Percentiles rank a stretch among this genome's conserved stretches.
Conservation (phyloP, 1,284 basidiomycete genomes). For the Boletellus deceptivus region DNA sequence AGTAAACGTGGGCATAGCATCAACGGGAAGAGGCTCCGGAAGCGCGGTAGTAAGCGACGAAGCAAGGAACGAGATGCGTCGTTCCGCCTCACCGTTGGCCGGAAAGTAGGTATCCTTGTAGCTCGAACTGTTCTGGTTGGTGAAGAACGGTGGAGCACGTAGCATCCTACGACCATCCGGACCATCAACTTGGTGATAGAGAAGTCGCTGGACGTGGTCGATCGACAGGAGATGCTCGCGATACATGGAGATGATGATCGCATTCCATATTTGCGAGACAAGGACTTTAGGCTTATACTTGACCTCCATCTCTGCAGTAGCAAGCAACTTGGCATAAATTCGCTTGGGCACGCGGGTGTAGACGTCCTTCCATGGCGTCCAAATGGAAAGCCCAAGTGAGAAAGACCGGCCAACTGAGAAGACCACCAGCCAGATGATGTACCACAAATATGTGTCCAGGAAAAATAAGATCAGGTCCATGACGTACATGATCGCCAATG, state of each 20-base stretch:
- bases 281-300: conserved; percentile 98
- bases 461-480: conserved; percentile 97
- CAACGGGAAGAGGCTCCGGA: conserved; percentile 90
- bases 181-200: conserved; percentile 91
- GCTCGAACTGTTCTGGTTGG: conserved; percentile 75
- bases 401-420: conserved; percentile 91
- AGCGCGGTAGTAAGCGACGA: conserved; percentile 92
- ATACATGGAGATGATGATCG: conserved; percentile 98
- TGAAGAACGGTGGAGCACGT: conserved; percentile 94
- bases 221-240: conserved; percentile 94
- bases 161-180: conserved; percentile 86
- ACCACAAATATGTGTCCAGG: conserved; percentile 97
- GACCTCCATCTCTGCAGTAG: conserved; percentile 93
- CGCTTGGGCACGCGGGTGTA: conserved; percentile 94
- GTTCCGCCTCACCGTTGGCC: conserved; percentile 88
- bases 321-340: conserved; percentile 92
- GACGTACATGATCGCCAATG: conserved; percentile 92
- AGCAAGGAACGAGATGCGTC: conserved; percentile 95
- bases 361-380: conserved; percentile 97
- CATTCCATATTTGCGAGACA: conserved; percentile 98
- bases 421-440: conserved; percentile 94
- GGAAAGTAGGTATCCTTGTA: conserved; percentile 89
- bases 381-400: conserved; percentile 87
- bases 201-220: conserved; percentile 89
- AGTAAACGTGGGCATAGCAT: conserved; percentile 97